Evolutionary conservation across 106 monocot genomes (phyloP).

Genomic region (Dendrobium officinale): DNA sequence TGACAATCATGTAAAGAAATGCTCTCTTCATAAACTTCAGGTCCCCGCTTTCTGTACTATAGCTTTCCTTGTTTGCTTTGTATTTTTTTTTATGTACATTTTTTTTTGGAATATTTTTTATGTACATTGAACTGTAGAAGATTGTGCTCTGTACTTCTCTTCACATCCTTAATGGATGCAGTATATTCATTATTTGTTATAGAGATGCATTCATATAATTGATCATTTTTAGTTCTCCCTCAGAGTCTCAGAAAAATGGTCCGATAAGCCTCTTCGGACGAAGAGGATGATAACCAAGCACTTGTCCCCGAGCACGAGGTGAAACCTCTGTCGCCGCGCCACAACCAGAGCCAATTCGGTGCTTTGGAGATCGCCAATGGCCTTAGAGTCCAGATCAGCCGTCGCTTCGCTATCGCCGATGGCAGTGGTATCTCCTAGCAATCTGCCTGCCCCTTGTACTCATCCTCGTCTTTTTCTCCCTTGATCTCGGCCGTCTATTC

Average conservation of each 20-base stretch:
- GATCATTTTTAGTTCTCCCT: no score
- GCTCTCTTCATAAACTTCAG: neutral
- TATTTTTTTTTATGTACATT: neutral
- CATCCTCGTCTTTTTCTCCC: conserved; percentile 44
- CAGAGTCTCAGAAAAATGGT: conserved; percentile 11
- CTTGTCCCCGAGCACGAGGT: conserved; percentile 43
- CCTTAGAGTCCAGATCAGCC: neutral
- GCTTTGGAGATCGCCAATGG: conserved; percentile 33
- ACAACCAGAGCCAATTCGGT: neutral
- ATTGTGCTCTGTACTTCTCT: neutral
- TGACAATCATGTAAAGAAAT: neutral
- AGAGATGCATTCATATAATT: no score
- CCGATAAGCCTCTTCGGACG: conserved; percentile 31
- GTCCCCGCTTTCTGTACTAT: neutral
- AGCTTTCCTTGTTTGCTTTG: neutral
- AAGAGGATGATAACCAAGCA: conserved; percentile 44
- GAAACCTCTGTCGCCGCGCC: conserved; percentile 4
- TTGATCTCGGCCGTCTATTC: conserved; percentile 33
- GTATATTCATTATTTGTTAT: no score
- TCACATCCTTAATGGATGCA: no score
- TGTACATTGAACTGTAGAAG: neutral
- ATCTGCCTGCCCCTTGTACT: conserved; percentile 42
- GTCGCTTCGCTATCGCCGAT: conserved; percentile 20
- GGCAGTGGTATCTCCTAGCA: conserved; percentile 26
- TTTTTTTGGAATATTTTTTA: neutral